These are phyloP conservation scores for Amyloporia xantha DNA, from an alignment of 768 basidiomycete species.

Conservation along the genomic window DNA sequence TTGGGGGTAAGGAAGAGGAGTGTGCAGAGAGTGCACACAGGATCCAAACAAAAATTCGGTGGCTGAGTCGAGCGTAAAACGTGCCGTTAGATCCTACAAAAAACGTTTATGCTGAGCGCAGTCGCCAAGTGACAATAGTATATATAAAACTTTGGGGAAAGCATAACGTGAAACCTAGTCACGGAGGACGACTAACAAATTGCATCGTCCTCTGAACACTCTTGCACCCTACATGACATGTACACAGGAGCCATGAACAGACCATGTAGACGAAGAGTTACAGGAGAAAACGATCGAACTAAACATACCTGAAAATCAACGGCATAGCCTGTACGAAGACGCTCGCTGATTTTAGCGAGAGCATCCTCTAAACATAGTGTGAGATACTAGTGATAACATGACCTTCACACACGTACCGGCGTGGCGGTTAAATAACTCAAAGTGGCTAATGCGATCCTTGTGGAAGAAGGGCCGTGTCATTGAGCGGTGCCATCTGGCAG, in stretches of 20 bases:
- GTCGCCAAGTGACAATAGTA: slow-evolving; percentile 7
- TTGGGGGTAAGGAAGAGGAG: slow-evolving; percentile 32
- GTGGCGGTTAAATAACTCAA: slow-evolving; percentile 54
- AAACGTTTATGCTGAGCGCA: background rate
- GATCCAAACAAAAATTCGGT: slow-evolving; percentile 49
- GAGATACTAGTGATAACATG: background rate
- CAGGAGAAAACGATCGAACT: no score
- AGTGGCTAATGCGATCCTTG: slow-evolving; percentile 53
- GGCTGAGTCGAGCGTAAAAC: slow-evolving; percentile 52
- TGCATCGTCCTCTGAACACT: no score
- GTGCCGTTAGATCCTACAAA: slow-evolving; percentile 27
- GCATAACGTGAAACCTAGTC: no score
- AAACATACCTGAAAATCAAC: slow-evolving; percentile 35
- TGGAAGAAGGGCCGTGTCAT: slow-evolving; percentile 62
- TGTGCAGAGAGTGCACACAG: slow-evolving; percentile 31
- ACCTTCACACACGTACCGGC: slow-evolving; percentile 29
- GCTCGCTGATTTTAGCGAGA: slow-evolving; percentile 26
- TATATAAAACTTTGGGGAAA: no score
- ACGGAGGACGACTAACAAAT: no score
- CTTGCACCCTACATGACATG: no score
- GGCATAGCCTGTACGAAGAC: slow-evolving; percentile 28
- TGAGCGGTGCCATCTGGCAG: slow-evolving; percentile 51
- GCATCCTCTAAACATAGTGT: slow-evolving; percentile 5
- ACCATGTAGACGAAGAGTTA: background rate
- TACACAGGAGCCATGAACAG: no score